A percentile compares a stretch with the other conserved stretches of the same genome.
Evolutionary conservation across 768 basidiomycete species (phyloP).

Genomic region (Suillus luteus): DNA sequence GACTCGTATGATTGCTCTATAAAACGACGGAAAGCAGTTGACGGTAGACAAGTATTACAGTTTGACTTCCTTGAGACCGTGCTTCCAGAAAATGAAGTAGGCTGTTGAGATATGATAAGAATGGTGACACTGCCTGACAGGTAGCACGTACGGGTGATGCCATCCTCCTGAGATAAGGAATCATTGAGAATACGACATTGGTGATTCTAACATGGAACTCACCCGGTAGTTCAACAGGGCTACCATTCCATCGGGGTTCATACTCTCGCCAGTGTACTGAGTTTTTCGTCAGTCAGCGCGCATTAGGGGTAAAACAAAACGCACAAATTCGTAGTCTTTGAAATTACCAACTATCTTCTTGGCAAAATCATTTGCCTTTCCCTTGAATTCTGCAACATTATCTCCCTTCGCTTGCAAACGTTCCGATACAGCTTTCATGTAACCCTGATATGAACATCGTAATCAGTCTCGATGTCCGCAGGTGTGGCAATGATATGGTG

Average conservation of each 20-base stretch:
- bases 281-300: constrained; percentile 7
- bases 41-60: constrained; percentile 41
- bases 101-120: constrained; percentile 44
- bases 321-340: constrained; percentile 92
- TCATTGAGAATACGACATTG: constrained; percentile 10
- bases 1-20: constrained; percentile 9
- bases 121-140: neutral
- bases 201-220: constrained; percentile 27
- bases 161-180: constrained; percentile 58
- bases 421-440: constrained; percentile 91
- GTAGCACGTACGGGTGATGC: constrained; percentile 68
- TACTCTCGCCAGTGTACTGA: constrained; percentile 70
- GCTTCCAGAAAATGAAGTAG: constrained; percentile 95
- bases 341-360: constrained; percentile 91
- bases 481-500: constrained; percentile 21
- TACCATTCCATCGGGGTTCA: constrained; percentile 93
- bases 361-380: constrained; percentile 69
- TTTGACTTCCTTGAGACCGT: constrained; percentile 85
- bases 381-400: constrained; percentile 77
- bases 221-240: constrained; percentile 93
- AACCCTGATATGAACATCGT: constrained; percentile 51
- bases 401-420: constrained; percentile 50
- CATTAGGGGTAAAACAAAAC: constrained; percentile 26
- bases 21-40: constrained; percentile 8
- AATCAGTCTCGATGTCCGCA: neutral